Percentiles rank a stretch among this genome's conserved stretches.
These are phyloP conservation scores for Populus hybrid DNA, from an alignment of 441 rosid species.

Conservation along the genomic window DNA sequence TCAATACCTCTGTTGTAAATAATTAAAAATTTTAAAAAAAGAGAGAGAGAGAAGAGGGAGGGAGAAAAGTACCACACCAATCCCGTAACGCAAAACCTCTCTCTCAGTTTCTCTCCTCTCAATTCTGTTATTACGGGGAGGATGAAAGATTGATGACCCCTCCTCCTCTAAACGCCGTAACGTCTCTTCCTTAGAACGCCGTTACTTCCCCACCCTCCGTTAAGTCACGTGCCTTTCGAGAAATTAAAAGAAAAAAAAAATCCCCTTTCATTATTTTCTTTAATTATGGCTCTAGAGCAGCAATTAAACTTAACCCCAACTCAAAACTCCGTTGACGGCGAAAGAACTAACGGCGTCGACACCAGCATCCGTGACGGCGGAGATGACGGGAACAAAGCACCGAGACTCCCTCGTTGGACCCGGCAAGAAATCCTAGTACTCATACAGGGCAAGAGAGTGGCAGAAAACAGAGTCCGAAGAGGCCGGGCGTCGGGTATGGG, in stretches of 20 bases:
- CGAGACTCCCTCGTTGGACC: conserved; percentile 96
- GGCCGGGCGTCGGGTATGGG: conserved; percentile 67
- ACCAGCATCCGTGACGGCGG: conserved; percentile 35
- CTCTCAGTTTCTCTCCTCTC: background rate
- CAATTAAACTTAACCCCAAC: conserved; percentile 36
- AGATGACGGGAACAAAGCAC: conserved; percentile 61
- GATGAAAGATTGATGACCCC: background rate
- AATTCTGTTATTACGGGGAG: background rate
- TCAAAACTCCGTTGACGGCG: conserved; percentile 44
- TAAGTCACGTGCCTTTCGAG: conserved; percentile 27
- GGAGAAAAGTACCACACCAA: background rate
- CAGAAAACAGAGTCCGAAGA: conserved; percentile 76
- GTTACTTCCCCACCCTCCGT: conserved; percentile 39
- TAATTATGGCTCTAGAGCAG: conserved; percentile 55
- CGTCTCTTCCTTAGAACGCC: background rate
- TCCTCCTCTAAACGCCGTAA: background rate
- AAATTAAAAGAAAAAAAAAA: background rate
- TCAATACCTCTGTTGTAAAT: background rate
- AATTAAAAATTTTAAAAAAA: too few relatives aligned
- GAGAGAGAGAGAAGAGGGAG: too few relatives aligned
- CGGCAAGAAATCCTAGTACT: conserved; percentile 92
- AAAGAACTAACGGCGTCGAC: conserved; percentile 42
- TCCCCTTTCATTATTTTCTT: background rate
- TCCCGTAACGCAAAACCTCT: background rate
- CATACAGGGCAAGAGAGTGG: conserved; percentile 87